Conservation (phyloP, 805 yeast species). For the Yarrowia sp. region DNA sequence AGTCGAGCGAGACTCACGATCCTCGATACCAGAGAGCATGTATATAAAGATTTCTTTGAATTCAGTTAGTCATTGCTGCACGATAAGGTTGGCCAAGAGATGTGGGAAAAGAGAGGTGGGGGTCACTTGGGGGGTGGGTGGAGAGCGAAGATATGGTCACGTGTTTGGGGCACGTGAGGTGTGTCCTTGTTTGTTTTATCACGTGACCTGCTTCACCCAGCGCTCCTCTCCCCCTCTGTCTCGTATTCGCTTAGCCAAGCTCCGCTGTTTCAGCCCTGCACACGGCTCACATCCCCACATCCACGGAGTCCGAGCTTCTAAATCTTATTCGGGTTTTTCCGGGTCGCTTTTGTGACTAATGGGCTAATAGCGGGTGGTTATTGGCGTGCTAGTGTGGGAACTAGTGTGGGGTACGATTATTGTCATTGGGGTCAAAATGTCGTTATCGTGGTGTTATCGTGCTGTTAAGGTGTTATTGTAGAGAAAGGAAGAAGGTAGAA, state of each 20-base stretch:
- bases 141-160: no score
- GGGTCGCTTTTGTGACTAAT: background rate
- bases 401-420: no score
- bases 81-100: constrained; percentile 29
- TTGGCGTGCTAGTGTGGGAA: no score
- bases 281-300: constrained; percentile 13
- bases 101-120: constrained; percentile 6
- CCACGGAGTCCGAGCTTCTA: constrained; percentile 12
- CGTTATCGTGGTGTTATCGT: no score
- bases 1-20: no score
- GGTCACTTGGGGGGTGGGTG: no score
- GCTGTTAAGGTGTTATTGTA: no score
- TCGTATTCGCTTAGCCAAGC: no score
- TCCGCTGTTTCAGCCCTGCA: background rate
- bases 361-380: background rate
- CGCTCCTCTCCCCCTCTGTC: no score
- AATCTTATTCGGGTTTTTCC: constrained; percentile 12
- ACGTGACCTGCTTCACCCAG: constrained; percentile 1
- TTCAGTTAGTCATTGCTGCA: constrained; percentile 13
- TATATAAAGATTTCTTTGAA: background rate
- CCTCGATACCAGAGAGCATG: background rate
- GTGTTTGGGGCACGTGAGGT: no score
- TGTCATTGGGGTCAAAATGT: no score
- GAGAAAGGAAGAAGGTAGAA: no score
- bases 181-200: background rate